phyloP scores from a whole-genome alignment of 257 asterid species.

The Echites panduratus region DNA sequence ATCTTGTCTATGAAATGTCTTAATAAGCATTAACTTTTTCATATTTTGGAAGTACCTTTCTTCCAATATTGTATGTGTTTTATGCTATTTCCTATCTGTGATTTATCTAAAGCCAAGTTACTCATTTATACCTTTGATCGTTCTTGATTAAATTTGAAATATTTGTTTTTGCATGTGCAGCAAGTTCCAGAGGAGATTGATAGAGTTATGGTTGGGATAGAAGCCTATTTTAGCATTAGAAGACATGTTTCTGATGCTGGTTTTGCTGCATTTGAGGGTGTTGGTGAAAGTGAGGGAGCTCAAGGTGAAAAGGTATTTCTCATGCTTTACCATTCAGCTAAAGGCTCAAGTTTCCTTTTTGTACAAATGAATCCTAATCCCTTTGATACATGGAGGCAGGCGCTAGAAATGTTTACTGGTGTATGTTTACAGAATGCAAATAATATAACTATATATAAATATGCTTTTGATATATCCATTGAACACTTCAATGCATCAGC shows the following conservation, averaged over 20 bases:
- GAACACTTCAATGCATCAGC: background rate
- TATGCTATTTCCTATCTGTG: background rate
- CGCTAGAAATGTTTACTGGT: background rate
- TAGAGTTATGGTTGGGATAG: slow-evolving; percentile 85
- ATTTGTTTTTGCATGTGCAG: slow-evolving; percentile 39
- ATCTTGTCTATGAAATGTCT: background rate
- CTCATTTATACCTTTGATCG: background rate
- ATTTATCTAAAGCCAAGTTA: background rate
- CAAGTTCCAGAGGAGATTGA: slow-evolving; percentile 99
- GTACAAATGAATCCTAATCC: background rate
- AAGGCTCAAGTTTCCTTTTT: background rate
- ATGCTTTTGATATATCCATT: background rate
- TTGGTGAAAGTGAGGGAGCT: slow-evolving; percentile 45
- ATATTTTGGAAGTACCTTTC: background rate
- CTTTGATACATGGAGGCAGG: background rate
- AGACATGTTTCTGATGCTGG: slow-evolving; percentile 74
- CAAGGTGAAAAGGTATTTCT: slow-evolving; percentile 52
- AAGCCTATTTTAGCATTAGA: slow-evolving; percentile 94
- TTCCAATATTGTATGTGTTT: background rate
- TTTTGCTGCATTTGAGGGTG: slow-evolving; percentile 57
- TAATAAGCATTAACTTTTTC: background rate
- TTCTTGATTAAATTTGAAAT: slow-evolving; percentile 6
- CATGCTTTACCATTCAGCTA: background rate
- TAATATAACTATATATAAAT: background rate
- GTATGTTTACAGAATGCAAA: background rate